Evolutionary conservation across 805 yeast species (phyloP).

Genomic region (Monosporozyma aerobia): DNA sequence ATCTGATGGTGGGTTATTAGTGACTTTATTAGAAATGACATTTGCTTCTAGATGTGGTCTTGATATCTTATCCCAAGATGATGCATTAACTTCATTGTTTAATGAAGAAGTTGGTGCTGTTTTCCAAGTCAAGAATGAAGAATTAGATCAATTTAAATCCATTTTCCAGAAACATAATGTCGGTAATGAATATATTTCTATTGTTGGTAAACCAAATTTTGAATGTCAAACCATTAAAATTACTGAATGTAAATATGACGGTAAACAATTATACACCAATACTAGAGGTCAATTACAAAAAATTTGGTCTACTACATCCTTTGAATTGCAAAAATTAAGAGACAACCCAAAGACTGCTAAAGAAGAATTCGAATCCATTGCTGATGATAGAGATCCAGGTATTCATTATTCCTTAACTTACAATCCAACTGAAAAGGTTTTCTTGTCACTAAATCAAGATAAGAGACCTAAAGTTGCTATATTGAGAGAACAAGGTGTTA

Average conservation of each 20-base stretch:
- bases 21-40: conserved; percentile 88
- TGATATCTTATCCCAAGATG: conserved; percentile 40
- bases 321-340: conserved; percentile 80
- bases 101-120: conserved; percentile 95
- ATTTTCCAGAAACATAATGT: conserved; percentile 55
- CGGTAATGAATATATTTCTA: conserved; percentile 40
- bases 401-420: conserved; percentile 70
- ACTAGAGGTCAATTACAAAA: conserved; percentile 69
- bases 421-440: conserved; percentile 43
- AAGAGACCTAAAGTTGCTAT: conserved; percentile 88
- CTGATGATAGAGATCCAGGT: conserved; percentile 86
- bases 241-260: conserved; percentile 22
- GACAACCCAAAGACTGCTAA: conserved; percentile 89
- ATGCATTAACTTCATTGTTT: conserved; percentile 54
- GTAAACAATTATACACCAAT: conserved; percentile 35
- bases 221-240: conserved; percentile 41
- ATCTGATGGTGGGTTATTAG: conserved; percentile 91
- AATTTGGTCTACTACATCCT: conserved; percentile 81
- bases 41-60: conserved; percentile 90
- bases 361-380: conserved; percentile 68
- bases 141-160: conserved; percentile 44
- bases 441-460: conserved; percentile 11
- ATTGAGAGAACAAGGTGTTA: conserved; percentile 96
- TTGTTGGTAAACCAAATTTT: conserved; percentile 64
- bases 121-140: conserved; percentile 64